phyloP scores from a whole-genome alignment of 208 protist species.

The Trichomonas gallinae region DNA sequence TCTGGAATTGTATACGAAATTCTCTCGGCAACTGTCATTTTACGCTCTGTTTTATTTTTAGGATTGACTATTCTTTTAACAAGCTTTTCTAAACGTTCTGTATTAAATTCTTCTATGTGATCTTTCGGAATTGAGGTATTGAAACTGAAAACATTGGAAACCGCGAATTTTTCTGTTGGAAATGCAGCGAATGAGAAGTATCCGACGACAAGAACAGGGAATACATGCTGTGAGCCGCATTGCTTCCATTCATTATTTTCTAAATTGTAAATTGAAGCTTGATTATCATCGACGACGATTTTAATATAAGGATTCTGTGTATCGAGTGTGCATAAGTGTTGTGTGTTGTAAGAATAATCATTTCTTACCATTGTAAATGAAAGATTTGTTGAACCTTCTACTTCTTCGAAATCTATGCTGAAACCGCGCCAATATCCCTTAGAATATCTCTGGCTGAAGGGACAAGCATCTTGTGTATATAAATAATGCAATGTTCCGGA shows the following conservation, averaged over 20 bases:
- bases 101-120: neutral
- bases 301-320: neutral
- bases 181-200: neutral
- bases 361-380: neutral
- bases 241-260: neutral
- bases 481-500: neutral
- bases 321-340: neutral
- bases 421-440: neutral
- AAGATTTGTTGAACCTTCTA: neutral
- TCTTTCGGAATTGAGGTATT: neutral
- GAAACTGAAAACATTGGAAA: neutral
- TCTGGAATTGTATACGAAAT: neutral
- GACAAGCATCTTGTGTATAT: neutral
- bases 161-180: neutral
- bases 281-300: neutral
- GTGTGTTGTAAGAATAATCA: neutral
- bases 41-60: neutral
- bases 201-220: neutral
- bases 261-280: neutral
- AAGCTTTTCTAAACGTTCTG: neutral
- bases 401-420: neutral
- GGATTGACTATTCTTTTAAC: neutral
- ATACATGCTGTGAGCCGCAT: neutral
- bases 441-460: neutral
- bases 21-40: neutral